Conservation (phyloP, 805 yeast species). For the Ogataea minuta region DNA sequence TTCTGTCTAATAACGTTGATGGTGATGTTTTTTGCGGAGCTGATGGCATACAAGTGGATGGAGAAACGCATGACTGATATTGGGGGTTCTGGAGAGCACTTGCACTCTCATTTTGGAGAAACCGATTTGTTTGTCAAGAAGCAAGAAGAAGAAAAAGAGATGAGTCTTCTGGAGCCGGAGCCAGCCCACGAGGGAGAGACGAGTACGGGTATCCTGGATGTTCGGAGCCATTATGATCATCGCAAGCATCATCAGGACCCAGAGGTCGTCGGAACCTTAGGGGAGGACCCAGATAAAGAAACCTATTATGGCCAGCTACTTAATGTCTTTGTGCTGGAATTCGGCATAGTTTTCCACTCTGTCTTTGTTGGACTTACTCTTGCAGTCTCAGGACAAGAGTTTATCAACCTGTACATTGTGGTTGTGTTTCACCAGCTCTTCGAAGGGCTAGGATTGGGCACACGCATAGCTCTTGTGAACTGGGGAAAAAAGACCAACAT, state of each 20-base stretch:
- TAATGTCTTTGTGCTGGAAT: constrained; percentile 61
- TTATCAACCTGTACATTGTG: constrained; percentile 68
- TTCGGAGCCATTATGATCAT: constrained; percentile 39
- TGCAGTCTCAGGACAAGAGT: constrained; percentile 77
- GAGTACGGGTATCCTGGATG: constrained; percentile 3
- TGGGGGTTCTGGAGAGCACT: constrained; percentile 31
- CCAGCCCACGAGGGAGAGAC: constrained; percentile 1
- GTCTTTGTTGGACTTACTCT: constrained; percentile 76
- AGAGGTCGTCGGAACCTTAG: constrained; percentile 42
- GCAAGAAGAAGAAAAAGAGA: constrained; percentile 13
- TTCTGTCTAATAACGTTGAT: constrained; percentile 50
- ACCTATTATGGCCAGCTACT: constrained; percentile 55
- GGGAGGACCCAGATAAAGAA: constrained; percentile 22
- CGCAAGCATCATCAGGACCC: constrained; percentile 43
- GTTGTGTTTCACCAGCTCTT: constrained; percentile 73
- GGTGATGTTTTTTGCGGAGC: constrained; percentile 51
- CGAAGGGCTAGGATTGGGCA: constrained; percentile 84
- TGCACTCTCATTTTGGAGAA: constrained; percentile 60
- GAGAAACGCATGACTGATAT: constrained; percentile 32
- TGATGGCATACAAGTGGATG: constrained; percentile 46
- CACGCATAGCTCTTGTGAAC: constrained; percentile 60
- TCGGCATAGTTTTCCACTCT: constrained; percentile 82
- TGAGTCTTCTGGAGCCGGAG: constrained; percentile 2
- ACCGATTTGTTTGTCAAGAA: constrained; percentile 19
- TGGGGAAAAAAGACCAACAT: constrained; percentile 43